phyloP scores from a whole-genome alignment of 2,329 filamentous ascomycete species.

The Ophiostoma piceae region DNA sequence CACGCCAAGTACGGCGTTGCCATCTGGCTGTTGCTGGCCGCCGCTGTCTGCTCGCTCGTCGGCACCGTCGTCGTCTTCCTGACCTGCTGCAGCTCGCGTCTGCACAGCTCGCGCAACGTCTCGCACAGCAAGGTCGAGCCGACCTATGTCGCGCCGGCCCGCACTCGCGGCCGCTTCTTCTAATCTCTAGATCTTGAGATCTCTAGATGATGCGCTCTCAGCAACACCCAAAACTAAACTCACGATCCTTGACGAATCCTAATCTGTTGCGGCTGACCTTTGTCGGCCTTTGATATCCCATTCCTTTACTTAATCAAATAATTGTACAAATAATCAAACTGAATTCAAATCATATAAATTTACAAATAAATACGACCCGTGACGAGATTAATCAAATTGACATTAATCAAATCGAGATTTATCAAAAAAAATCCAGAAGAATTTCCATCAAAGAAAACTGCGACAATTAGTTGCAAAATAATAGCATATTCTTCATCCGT shows the following conservation, averaged over 20 bases:
- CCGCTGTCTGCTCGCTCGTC: conserved; percentile 50
- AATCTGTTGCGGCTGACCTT: neutral
- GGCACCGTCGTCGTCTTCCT: conserved; percentile 55
- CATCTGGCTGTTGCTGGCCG: conserved; percentile 56
- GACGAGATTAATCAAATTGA: too few relatives aligned
- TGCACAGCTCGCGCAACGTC: conserved; percentile 34
- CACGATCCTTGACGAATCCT: neutral
- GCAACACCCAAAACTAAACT: neutral
- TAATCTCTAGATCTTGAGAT: conserved; percentile 6
- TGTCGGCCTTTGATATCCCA: conserved; percentile 5
- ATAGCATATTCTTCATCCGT: too few relatives aligned
- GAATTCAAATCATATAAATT: neutral
- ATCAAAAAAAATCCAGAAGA: too few relatives aligned
- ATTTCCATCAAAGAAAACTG: too few relatives aligned
- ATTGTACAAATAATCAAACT: neutral
- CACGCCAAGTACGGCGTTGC: conserved; percentile 46
- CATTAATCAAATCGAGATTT: too few relatives aligned
- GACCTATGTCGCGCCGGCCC: conserved; percentile 25
- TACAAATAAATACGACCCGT: too few relatives aligned
- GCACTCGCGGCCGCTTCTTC: conserved; percentile 27
- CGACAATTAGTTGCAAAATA: too few relatives aligned
- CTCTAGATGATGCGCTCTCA: too few relatives aligned
- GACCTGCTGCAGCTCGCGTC: conserved; percentile 54
- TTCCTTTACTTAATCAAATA: neutral
- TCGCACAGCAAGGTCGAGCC: conserved; percentile 32